Conservation (phyloP, 2,329 filamentous ascomycete species). For the Cladophialophora psammophila region DNA sequence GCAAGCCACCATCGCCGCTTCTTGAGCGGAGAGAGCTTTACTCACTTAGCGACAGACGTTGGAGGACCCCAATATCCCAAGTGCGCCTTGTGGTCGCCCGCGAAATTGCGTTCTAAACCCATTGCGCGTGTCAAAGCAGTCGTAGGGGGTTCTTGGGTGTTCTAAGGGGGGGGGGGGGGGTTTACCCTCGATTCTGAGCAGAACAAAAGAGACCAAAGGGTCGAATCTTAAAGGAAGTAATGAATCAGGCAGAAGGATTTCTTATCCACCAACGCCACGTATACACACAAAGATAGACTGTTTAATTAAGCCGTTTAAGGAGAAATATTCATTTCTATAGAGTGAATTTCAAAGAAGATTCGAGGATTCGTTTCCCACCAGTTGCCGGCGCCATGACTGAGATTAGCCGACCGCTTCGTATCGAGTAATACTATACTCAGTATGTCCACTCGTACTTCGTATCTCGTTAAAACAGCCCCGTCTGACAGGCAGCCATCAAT, state of each 20-base stretch:
- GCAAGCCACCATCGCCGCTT: neutral
- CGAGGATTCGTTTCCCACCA: neutral
- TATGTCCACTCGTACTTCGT: neutral
- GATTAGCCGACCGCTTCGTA: neutral
- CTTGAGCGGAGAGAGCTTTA: neutral
- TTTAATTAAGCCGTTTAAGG: neutral
- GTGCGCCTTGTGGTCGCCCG: conserved; percentile 30
- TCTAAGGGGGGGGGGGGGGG: too few species aligned
- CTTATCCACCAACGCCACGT: conserved; percentile 5
- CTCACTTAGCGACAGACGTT: conserved; percentile 35
- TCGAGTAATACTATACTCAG: neutral
- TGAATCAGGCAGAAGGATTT: neutral
- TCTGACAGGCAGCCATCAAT: neutral
- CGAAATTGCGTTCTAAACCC: conserved; percentile 34
- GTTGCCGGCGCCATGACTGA: neutral
- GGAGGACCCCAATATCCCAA: conserved; percentile 36
- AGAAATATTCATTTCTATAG: neutral
- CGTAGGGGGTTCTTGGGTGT: neutral
- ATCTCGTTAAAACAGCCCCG: neutral
- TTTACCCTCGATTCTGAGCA: neutral
- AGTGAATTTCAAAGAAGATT: neutral
- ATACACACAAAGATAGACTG: neutral
- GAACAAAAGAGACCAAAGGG: neutral
- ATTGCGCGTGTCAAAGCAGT: conserved; percentile 13
- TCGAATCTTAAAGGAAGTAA: neutral